Conservation (phyloP, 352 stramenopile species). For the Pythium vanterpoolii region DNA sequence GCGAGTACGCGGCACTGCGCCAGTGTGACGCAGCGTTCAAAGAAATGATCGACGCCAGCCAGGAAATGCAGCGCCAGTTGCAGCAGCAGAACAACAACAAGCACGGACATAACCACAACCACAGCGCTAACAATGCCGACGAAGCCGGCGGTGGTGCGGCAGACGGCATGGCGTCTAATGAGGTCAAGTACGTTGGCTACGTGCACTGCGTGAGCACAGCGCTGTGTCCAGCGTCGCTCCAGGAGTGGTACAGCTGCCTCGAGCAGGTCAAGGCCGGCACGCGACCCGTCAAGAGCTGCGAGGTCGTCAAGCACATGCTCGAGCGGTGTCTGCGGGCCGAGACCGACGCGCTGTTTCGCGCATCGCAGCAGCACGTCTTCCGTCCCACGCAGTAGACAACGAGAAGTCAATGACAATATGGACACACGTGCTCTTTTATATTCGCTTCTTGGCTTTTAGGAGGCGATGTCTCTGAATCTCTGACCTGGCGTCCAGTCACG, state of each 20-base stretch:
- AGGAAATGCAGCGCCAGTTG: slow-evolving; percentile 16
- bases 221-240: slow-evolving; percentile 48
- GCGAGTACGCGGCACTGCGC: slow-evolving; percentile 47
- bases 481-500: background rate
- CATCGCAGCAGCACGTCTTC: slow-evolving; percentile 62
- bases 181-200: slow-evolving; percentile 61
- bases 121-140: no score
- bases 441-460: slow-evolving; percentile 1
- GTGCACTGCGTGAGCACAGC: slow-evolving; percentile 48
- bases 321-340: slow-evolving; percentile 73
- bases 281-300: slow-evolving; percentile 43
- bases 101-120: background rate
- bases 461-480: background rate
- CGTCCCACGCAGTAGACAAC: slow-evolving; percentile 25
- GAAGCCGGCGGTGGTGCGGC: background rate
- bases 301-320: slow-evolving; percentile 50
- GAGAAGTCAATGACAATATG: slow-evolving; percentile 1
- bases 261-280: slow-evolving; percentile 36
- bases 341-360: slow-evolving; percentile 58
- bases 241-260: slow-evolving; percentile 53
- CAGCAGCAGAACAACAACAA: slow-evolving; percentile 14
- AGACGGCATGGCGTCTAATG: slow-evolving; percentile 29
- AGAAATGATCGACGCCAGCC: slow-evolving; percentile 34
- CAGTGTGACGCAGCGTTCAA: slow-evolving; percentile 52
- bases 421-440: slow-evolving; percentile 13